phyloP scores from a whole-genome alignment of 73 alveolate species.

The Tetrahymena elliotti region DNA sequence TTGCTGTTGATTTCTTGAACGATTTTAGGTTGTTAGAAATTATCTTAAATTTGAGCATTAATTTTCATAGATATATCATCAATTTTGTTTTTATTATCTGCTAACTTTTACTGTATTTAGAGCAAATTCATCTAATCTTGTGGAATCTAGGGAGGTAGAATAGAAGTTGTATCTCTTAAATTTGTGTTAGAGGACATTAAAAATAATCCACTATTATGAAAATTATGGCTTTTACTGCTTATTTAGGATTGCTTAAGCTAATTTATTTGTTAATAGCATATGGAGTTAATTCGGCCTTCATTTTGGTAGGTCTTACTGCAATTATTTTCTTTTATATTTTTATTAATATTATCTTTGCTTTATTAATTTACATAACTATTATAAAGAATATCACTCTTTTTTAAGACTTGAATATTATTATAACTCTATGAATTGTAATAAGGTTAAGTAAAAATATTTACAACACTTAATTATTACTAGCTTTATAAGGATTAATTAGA shows the following conservation, averaged over 20 bases:
- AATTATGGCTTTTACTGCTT: too few species aligned
- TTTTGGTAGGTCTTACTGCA: neutral
- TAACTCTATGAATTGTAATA: neutral
- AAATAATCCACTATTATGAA: neutral
- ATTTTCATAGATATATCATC: neutral
- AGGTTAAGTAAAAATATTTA: too few species aligned
- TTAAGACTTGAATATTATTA: neutral
- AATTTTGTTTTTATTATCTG: neutral
- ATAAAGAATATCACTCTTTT: neutral
- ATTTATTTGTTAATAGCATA: too few species aligned
- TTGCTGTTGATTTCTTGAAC: neutral
- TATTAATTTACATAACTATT: too few species aligned
- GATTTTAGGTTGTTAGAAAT: neutral
- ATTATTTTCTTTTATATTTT: neutral
- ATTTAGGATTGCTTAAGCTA: neutral
- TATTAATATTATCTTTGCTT: neutral
- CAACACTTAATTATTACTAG: neutral
- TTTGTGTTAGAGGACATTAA: neutral
- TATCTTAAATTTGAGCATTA: neutral
- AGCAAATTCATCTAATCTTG: neutral
- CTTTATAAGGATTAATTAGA: neutral
- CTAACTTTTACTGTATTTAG: neutral
- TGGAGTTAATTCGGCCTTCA: neutral
- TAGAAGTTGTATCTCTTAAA: neutral
- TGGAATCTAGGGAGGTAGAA: too few species aligned